Evolutionary conservation across 2,329 filamentous ascomycete genomes (phyloP), one percentile per base, ranked within the genome.

Genomic region (Capronia coronata): DNA sequence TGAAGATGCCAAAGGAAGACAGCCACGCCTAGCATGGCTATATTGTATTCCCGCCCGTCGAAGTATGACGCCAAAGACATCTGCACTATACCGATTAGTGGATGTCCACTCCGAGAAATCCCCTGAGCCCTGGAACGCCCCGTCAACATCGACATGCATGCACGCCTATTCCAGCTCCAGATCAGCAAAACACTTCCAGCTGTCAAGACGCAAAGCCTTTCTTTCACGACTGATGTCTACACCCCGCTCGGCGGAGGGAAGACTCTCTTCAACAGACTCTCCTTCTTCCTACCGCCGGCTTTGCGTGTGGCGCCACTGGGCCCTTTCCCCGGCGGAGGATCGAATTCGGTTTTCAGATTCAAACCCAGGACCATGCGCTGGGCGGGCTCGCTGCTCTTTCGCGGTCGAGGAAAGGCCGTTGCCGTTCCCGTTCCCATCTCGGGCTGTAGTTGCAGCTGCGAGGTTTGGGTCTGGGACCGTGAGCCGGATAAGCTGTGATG

Each of bases 291-390:
- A 14, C 48, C 48, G 18, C 37, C 40, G 6, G 47, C 23, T 35
- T 53, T 53, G 3, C 38, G 25, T 4, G 43, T 37, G 27, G 46
- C 13, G 11, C 37, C 29, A 16, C 18, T 3, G 19, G 25, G 5
- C n/a, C 8, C 3, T 30, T 7, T 18, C 14, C 7, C 47, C 2
- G 53, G 53, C 2, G 53, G 53, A 5, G 49, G 49, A 9, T 43
- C 53, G 29, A 55, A 55, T 27, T 55, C 53, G 7, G 53, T 55
- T 46, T 55, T 48, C 22, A 55, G 39, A 18, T 49, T 51, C 38
- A 52, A 27, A 10, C 37, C 37, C 10, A 46, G 29, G 10, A 39
- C 27, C 23, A 32, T 18, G 18, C 48, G 42, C 39, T 35, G 38
- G 9, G 42, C 25, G 29, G 41, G 32, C 18, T 41, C 19, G 11